phyloP scores from a whole-genome alignment of 2,329 filamentous ascomycete genomes.

The Venturia pyrina region DNA sequence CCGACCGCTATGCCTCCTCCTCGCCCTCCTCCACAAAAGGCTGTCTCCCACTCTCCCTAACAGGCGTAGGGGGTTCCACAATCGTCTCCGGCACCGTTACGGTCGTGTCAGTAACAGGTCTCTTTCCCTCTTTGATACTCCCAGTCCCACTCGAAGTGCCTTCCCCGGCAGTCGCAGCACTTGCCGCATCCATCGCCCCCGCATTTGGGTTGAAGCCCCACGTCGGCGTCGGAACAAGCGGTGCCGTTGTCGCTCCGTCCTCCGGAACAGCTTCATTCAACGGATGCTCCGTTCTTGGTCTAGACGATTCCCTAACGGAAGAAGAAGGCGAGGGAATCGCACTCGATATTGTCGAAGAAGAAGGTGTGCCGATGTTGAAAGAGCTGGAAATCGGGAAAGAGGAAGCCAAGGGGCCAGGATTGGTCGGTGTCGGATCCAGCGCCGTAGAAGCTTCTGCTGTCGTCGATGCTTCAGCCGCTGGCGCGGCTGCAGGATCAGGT shows the following conservation, averaged over 20 bases:
- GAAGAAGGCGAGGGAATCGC: not conserved
- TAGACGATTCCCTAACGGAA: not conserved
- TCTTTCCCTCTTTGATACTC: not conserved
- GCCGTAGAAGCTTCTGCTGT: not conserved
- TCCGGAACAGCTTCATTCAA: not conserved
- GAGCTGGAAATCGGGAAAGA: not conserved
- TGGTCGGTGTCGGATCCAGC: not conserved
- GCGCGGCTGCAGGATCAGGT: not conserved
- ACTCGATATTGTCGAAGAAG: not conserved
- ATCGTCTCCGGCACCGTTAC: constrained; percentile 1
- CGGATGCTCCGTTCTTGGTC: not conserved
- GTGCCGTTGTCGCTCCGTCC: not conserved
- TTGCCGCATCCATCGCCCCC: not conserved
- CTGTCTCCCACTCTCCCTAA: not conserved
- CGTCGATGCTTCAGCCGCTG: not conserved
- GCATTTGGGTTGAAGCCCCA: constrained; percentile 1
- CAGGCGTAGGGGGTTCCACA: constrained; percentile 9
- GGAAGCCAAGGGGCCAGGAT: not conserved
- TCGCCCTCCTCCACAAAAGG: constrained; percentile 5
- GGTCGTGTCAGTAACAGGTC: not conserved
- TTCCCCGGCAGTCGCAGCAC: not conserved
- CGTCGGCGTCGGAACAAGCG: not conserved
- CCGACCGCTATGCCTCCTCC: not conserved
- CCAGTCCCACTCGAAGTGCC: not conserved
- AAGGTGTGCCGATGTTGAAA: not conserved